Evolutionary conservation across 2,329 filamentous ascomycete species (phyloP).

Genomic region (Aspergillus melleus): DNA sequence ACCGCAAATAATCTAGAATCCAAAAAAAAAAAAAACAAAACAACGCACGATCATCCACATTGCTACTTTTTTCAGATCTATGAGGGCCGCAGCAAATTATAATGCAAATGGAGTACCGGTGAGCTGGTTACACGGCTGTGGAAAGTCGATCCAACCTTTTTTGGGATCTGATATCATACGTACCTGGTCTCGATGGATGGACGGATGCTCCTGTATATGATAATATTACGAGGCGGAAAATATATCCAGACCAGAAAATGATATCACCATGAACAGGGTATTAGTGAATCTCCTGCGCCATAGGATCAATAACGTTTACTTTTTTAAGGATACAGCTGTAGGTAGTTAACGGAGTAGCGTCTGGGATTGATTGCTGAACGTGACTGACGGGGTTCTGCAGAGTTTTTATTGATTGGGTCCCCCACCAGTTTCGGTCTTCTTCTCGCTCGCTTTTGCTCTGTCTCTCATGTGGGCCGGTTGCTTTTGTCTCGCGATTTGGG

Average conservation of each 20-base stretch:
- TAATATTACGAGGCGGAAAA: too few species aligned
- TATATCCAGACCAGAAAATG: too few species aligned
- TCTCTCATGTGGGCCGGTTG: not conserved
- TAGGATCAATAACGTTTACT: not conserved
- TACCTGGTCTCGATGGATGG: conserved; percentile 4
- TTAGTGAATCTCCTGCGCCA: not conserved
- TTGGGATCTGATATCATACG: conserved; percentile 10
- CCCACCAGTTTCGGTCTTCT: too few species aligned
- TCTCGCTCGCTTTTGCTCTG: not conserved
- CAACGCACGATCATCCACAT: not conserved
- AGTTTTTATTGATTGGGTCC: not conserved
- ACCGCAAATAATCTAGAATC: not conserved
- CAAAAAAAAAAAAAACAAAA: not conserved
- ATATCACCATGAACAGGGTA: too few species aligned
- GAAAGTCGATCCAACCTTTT: conserved; percentile 1
- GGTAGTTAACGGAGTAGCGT: not conserved
- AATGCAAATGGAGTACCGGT: conserved; percentile 5
- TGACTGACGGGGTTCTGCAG: not conserved
- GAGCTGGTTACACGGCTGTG: conserved; percentile 7
- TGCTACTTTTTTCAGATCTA: conserved; percentile 1
- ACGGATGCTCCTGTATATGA: too few species aligned
- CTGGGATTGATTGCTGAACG: not conserved
- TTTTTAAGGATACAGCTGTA: too few species aligned
- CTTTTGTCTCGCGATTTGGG: not conserved
- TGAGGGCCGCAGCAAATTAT: not conserved